Base-by-base conservation (phyloP, 192 early-diverging fungal genomes). In the Coemansia reversa region DNA sequence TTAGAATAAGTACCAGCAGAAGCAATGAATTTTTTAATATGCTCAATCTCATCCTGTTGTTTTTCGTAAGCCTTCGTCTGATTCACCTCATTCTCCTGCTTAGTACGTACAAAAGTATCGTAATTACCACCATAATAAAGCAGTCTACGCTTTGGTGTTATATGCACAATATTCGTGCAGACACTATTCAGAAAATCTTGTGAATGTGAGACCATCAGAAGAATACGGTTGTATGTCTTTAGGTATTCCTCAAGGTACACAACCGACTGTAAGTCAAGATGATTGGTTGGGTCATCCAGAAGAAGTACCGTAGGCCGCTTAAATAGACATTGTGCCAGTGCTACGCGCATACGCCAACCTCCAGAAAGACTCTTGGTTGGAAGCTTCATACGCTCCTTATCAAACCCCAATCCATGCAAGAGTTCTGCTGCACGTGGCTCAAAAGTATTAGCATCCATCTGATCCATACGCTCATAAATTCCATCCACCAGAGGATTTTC, bases 311-410 rank as follows among this genome's bases (percentile, higher is more conserved):
- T 93, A 7, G 95, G 92, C 29, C 92, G 88, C 67, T 92, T 89
- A 84, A 99, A 99, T 75, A 99, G 85, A 60, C 96, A 96, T 68
- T 92, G 86, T 45, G 97, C 95, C 28, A 99, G 88, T 5, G 96
- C 92, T 51, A 99, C 97, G 71, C 97, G 86, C 97, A 99, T 99
- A 63, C 97, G 88, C 97, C 97, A 99, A 75, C 97, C 97, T 88
- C 97, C 97, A 74, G 95, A 98, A 75, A 99, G 88, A 69, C 95
- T 93, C 86, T 92, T 95, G 54, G 97, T 99, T 67, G 84, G 85
- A 83, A 92, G 90, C 68, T 87, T 82, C 96, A 98, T 98, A 58
- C 90, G 90, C 30, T 84, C 82, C 66, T 89, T 84, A 62, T 76
- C 84, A 82, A 99, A 99, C 56, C 97, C 97, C 45, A 99, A 85